A percentile compares a stretch with the other conserved stretches of the same genome.
Conservation (phyloP, 2,329 filamentous ascomycete genomes). For the Pseudocercospora fuligena region DNA sequence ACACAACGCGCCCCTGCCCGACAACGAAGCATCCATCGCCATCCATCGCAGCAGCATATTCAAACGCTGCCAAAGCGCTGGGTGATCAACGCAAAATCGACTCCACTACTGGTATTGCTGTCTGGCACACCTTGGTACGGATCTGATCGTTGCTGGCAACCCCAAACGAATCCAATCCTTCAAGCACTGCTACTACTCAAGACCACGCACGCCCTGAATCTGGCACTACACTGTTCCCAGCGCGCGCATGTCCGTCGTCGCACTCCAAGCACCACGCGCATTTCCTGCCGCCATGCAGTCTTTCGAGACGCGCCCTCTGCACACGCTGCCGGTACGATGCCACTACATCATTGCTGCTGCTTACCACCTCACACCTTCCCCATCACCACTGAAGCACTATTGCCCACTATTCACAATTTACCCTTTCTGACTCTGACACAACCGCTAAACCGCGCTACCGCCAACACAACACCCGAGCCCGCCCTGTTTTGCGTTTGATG, state of each 20-base stretch:
- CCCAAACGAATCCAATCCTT: neutral
- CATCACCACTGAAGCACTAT: neutral
- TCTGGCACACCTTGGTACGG: neutral
- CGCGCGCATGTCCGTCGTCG: constrained; percentile 25
- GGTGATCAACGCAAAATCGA: neutral
- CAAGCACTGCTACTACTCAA: neutral
- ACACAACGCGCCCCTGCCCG: constrained; percentile 11
- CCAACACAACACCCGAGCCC: constrained; percentile 15
- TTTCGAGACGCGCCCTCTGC: constrained; percentile 24
- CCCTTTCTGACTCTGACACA: constrained; percentile 19
- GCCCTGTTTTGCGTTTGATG: constrained; percentile 30
- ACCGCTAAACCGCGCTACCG: constrained; percentile 14
- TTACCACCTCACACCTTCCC: neutral
- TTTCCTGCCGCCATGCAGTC: constrained; percentile 23
- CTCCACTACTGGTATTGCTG: neutral
- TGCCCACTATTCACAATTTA: neutral
- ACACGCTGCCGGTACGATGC: constrained; percentile 14
- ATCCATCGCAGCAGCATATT: neutral
- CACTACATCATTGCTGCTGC: neutral
- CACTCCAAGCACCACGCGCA: constrained; percentile 23
- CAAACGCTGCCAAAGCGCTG: neutral
- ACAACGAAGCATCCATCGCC: constrained; percentile 4
- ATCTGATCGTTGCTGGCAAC: neutral
- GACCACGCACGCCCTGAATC: constrained; percentile 5
- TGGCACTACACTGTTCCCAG: constrained; percentile 12